Evolutionary conservation across 1,139 yeast species (phyloP).

Genomic region (Diutina ranongensis): DNA sequence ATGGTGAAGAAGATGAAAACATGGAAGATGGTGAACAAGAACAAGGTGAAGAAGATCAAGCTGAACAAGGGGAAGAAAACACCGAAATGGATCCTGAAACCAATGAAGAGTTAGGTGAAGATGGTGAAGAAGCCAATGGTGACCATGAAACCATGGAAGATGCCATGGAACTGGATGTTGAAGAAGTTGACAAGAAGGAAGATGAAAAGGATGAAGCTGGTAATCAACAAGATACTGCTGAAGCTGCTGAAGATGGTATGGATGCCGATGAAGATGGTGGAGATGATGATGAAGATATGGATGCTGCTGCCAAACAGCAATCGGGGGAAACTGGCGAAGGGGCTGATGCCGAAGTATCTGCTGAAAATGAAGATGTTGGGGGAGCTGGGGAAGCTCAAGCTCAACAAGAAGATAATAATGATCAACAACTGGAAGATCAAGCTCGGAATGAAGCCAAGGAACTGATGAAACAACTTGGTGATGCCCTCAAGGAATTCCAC

Average conservation of each 20-base stretch:
- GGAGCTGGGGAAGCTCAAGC: slow-evolving; percentile 51
- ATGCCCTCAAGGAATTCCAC: slow-evolving; percentile 81
- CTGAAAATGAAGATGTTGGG: slow-evolving; percentile 63
- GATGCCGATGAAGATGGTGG: slow-evolving; percentile 20
- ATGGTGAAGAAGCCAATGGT: slow-evolving; percentile 15
- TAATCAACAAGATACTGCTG: slow-evolving; percentile 22
- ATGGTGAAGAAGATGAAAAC: slow-evolving; percentile 3
- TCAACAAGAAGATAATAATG: slow-evolving; percentile 27
- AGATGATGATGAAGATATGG: slow-evolving; percentile 35
- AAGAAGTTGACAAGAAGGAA: slow-evolving; percentile 15
- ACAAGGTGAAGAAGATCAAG: slow-evolving; percentile 8
- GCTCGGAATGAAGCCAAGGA: slow-evolving; percentile 70
- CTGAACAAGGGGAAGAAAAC: slow-evolving; percentile 13
- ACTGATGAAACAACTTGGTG: slow-evolving; percentile 80
- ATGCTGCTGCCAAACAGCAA: slow-evolving; percentile 58
- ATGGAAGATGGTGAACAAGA: not conserved
- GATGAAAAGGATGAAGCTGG: slow-evolving; percentile 17
- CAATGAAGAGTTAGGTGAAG: slow-evolving; percentile 16
- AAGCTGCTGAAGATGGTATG: slow-evolving; percentile 19
- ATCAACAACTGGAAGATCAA: slow-evolving; percentile 34
- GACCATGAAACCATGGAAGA: slow-evolving; percentile 15
- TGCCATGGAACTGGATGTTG: slow-evolving; percentile 13
- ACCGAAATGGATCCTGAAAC: slow-evolving; percentile 15
- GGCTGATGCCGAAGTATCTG: slow-evolving; percentile 54
- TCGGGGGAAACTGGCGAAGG: slow-evolving; percentile 69